Evolutionary conservation across 345 rosid genomes (phyloP).

Genomic region (Eutrema yunnanense): DNA sequence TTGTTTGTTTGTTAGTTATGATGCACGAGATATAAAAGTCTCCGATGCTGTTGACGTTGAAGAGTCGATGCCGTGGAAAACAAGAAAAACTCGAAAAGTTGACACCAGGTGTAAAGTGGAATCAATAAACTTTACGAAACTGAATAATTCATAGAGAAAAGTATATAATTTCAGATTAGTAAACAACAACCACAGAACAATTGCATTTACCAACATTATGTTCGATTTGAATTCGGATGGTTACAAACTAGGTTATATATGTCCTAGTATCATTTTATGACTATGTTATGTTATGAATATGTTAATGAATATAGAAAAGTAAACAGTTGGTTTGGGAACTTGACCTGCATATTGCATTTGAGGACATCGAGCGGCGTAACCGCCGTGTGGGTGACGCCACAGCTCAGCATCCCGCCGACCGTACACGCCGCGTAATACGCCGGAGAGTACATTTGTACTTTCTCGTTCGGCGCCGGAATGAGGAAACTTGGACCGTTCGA

Average conservation of each 20-base stretch:
- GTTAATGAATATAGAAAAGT: neutral
- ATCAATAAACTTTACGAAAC: neutral
- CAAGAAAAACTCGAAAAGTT: conserved; percentile 3
- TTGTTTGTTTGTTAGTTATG: neutral
- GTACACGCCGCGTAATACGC: conserved; percentile 78
- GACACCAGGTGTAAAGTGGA: neutral
- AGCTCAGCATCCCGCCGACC: conserved; percentile 61
- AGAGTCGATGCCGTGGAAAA: conserved; percentile 4
- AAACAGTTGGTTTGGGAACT: neutral
- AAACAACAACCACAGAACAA: neutral
- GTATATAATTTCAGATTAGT: neutral
- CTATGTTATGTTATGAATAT: neutral
- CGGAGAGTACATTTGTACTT: conserved; percentile 75
- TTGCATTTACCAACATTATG: neutral
- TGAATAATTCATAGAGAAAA: neutral
- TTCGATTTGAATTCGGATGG: no score
- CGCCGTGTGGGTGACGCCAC: conserved; percentile 83
- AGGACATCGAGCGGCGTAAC: conserved; percentile 93
- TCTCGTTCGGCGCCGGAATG: conserved; percentile 66
- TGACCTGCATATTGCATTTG: conserved; percentile 99
- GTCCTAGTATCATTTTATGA: no score
- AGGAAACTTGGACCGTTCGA: conserved; percentile 21
- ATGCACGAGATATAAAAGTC: neutral
- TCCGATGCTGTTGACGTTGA: conserved; percentile 2
- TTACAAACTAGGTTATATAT: no score